Percentiles rank a stretch among this genome's conserved stretches.
phyloP scores from a whole-genome alignment of 495 filamentous ascomycete genomes.

The Tuber brumale region DNA sequence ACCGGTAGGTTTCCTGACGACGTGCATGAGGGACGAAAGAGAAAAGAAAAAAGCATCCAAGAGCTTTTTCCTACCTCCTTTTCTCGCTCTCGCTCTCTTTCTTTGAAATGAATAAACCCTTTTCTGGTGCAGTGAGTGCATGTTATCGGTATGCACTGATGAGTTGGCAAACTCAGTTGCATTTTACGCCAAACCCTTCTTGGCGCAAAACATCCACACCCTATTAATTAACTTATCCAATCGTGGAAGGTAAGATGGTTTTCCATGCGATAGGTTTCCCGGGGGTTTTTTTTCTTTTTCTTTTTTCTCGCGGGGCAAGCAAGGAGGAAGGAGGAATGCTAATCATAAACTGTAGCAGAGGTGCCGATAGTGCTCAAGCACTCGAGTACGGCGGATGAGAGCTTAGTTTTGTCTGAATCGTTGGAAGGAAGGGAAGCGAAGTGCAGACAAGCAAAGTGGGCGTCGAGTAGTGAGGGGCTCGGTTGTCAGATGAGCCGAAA shows the following conservation, averaged over 20 bases:
- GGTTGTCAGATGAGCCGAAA: neutral
- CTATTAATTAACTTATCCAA: neutral
- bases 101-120: neutral
- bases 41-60: neutral
- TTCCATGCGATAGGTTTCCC: neutral
- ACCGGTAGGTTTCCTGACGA: neutral
- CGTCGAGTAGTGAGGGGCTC: neutral
- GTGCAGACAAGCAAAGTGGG: neutral
- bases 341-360: neutral
- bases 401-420: neutral
- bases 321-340: neutral
- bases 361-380: neutral
- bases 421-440: neutral
- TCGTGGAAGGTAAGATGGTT: neutral
- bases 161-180: neutral
- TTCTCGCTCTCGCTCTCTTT: neutral
- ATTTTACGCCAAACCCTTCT: neutral
- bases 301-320: neutral
- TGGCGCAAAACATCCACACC: neutral
- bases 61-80: neutral
- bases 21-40: neutral
- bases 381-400: neutral
- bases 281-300: neutral
- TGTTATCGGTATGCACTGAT: constrained; percentile 4
- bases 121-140: neutral